A percentile compares a stretch with the other conserved stretches of the same genome.
Evolutionary conservation across 2,329 filamentous ascomycete species (phyloP).

Genomic region (Fusarium dimerum): DNA sequence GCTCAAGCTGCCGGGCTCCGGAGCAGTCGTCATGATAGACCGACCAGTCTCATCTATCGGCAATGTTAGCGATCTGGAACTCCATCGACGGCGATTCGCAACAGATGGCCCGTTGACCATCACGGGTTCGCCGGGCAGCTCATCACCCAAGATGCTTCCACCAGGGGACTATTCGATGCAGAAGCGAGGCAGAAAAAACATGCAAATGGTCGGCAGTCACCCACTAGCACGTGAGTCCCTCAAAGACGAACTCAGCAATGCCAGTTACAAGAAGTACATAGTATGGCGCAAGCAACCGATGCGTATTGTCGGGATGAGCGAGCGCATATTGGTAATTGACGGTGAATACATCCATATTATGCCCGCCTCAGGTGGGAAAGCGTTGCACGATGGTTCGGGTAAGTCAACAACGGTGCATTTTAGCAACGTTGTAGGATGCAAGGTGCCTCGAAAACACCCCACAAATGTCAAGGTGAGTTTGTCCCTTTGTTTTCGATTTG

Average conservation of each 20-base stretch:
- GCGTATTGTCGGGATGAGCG: slow-evolving; percentile 74
- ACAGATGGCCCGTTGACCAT: slow-evolving; percentile 72
- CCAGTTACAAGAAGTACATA: slow-evolving; percentile 73
- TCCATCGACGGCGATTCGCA: slow-evolving; percentile 73
- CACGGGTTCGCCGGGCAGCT: slow-evolving; percentile 67
- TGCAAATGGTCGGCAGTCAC: slow-evolving; percentile 58
- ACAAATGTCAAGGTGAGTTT: slow-evolving; percentile 72
- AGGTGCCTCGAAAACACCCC: slow-evolving; percentile 77
- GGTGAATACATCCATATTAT: slow-evolving; percentile 87
- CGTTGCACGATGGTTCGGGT: slow-evolving; percentile 60
- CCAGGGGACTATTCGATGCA: slow-evolving; percentile 46
- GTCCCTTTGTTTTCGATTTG: not conserved
- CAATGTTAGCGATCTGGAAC: slow-evolving; percentile 72
- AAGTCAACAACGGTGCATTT: slow-evolving; percentile 84
- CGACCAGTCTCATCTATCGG: slow-evolving; percentile 78
- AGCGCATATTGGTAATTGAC: slow-evolving; percentile 76
- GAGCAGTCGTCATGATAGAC: slow-evolving; percentile 74
- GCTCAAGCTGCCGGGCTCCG: slow-evolving; percentile 73
- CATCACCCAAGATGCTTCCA: slow-evolving; percentile 66
- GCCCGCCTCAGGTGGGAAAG: slow-evolving; percentile 68
- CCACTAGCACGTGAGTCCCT: slow-evolving; percentile 66
- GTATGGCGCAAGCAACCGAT: slow-evolving; percentile 84
- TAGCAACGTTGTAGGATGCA: slow-evolving; percentile 78
- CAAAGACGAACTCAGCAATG: slow-evolving; percentile 58
- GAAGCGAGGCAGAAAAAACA: slow-evolving; percentile 54